Percentiles rank a stretch among this genome's conserved stretches.
Evolutionary conservation across 1,284 basidiomycete species (phyloP).

Genomic region (Sanghuangporus sanghuang): DNA sequence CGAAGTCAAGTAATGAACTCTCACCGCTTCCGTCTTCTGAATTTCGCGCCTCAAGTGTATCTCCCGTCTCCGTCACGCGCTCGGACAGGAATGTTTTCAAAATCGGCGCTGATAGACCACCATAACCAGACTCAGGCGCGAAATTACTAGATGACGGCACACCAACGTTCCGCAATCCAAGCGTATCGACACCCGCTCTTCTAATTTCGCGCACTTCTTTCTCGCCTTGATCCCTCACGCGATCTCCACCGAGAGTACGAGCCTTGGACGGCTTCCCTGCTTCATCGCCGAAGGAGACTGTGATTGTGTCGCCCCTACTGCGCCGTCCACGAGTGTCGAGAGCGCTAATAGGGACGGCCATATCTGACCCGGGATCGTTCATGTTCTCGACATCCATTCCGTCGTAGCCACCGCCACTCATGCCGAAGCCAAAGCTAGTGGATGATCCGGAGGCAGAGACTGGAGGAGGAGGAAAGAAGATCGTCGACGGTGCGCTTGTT

Average conservation of each 20-base stretch:
- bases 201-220: slow-evolving; percentile 27
- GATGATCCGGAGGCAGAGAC: neutral
- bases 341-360: slow-evolving; percentile 49
- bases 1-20: slow-evolving; percentile 21
- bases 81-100: slow-evolving; percentile 54
- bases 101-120: slow-evolving; percentile 33
- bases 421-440: slow-evolving; percentile 6
- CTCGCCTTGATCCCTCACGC: slow-evolving; percentile 43
- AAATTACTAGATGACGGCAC: neutral
- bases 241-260: slow-evolving; percentile 70
- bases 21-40: slow-evolving; percentile 53
- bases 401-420: slow-evolving; percentile 6
- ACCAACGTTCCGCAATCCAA: slow-evolving; percentile 2
- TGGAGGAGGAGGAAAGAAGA: slow-evolving; percentile 28
- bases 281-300: slow-evolving; percentile 43
- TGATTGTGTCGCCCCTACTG: slow-evolving; percentile 34
- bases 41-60: slow-evolving; percentile 78
- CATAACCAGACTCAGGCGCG: neutral
- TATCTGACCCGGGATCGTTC: slow-evolving; percentile 31
- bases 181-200: slow-evolving; percentile 28
- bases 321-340: slow-evolving; percentile 31
- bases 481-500: neutral
- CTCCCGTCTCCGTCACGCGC: slow-evolving; percentile 59
- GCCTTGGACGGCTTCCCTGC: slow-evolving; percentile 39
- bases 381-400: slow-evolving; percentile 24